These are phyloP conservation scores for Silybum marianum DNA, from an alignment of 129 eudicot species.

Conservation along the genomic window DNA sequence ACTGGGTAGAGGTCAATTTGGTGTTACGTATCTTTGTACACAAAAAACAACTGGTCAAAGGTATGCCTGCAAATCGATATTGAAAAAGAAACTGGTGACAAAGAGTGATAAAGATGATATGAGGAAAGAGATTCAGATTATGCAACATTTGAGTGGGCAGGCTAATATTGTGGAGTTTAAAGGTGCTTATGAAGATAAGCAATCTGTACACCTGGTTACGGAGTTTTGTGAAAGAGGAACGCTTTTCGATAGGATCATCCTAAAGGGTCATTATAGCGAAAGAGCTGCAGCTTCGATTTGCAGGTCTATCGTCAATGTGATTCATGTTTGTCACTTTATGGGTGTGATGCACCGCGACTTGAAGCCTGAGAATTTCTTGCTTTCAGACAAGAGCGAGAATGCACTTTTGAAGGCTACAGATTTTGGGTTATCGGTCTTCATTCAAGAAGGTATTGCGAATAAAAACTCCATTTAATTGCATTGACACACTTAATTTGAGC, in stretches of 20 bases:
- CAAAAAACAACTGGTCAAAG: constrained; percentile 49
- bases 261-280: constrained; percentile 86
- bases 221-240: constrained; percentile 94
- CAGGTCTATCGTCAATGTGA: constrained; percentile 81
- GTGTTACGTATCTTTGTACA: constrained; percentile 76
- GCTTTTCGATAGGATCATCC: constrained; percentile 83
- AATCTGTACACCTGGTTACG: constrained; percentile 82
- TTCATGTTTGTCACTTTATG: constrained; percentile 89
- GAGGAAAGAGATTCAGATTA: constrained; percentile 81
- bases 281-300: constrained; percentile 82
- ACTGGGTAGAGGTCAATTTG: constrained; percentile 92
- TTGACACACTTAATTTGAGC: too few relatives aligned
- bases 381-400: constrained; percentile 62
- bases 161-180: constrained; percentile 84
- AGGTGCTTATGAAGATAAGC: constrained; percentile 90
- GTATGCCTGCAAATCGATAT: constrained; percentile 84
- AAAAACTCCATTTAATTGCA: not conserved
- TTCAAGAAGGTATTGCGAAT: constrained; percentile 66
- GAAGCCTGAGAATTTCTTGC: constrained; percentile 90
- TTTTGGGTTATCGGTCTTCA: constrained; percentile 80
- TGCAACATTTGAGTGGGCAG: constrained; percentile 97
- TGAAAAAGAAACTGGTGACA: constrained; percentile 79
- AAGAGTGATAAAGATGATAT: constrained; percentile 78
- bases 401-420: constrained; percentile 82
- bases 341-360: constrained; percentile 93